phyloP scores from a whole-genome alignment of 257 asterid species.

The Cinchona pubescens region DNA sequence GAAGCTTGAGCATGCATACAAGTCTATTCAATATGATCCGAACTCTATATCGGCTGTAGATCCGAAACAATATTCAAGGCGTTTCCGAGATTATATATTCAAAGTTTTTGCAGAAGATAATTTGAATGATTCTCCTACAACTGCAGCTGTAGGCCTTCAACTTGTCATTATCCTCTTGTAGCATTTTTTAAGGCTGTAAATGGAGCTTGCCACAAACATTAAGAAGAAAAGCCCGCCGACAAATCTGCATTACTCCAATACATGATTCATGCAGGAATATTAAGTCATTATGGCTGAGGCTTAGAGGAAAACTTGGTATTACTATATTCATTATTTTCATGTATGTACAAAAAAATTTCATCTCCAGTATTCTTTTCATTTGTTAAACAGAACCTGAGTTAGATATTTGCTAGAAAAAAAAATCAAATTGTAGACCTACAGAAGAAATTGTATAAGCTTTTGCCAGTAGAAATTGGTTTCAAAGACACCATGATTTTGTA shows the following conservation, averaged over 20 bases:
- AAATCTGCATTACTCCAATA: too few relatives aligned
- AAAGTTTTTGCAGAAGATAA: constrained; percentile 85
- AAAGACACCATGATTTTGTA: constrained; percentile 3
- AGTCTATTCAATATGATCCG: constrained; percentile 89
- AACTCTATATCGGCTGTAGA: constrained; percentile 94
- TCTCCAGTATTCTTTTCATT: constrained; percentile 9
- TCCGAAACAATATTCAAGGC: constrained; percentile 76
- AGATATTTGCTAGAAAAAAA: background rate
- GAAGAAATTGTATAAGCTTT: background rate
- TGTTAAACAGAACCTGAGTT: constrained; percentile 1
- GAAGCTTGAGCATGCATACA: constrained; percentile 91
- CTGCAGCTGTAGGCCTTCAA: constrained; percentile 3
- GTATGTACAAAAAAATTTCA: constrained; percentile 1
- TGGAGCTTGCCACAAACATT: background rate
- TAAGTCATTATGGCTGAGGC: constrained; percentile 16
- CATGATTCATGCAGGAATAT: background rate
- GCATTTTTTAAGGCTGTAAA: background rate
- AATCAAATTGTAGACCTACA: constrained; percentile 2
- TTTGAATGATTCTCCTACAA: constrained; percentile 19
- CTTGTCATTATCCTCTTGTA: background rate
- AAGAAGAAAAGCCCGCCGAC: constrained; percentile 1
- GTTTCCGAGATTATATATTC: constrained; percentile 85
- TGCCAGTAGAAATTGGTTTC: constrained; percentile 18
- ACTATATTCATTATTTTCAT: constrained; percentile 6
- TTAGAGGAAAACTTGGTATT: background rate